A percentile compares a stretch with the other conserved stretches of the same genome.
These are phyloP conservation scores for Isoetes taiwanensis DNA, from an alignment of 75 land plant genomes.

Conservation along the genomic window DNA sequence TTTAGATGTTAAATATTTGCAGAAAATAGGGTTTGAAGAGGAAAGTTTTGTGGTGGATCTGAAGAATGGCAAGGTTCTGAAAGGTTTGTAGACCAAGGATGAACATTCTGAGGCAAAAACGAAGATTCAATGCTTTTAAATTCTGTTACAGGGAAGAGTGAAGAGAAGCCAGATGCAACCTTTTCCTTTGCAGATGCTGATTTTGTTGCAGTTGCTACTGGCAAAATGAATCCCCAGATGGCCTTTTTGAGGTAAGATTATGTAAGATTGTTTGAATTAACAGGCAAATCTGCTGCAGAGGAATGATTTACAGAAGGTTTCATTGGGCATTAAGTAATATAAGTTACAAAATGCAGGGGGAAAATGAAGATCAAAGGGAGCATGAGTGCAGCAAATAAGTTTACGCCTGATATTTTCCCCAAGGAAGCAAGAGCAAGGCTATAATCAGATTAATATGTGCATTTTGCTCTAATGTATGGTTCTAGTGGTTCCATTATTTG, in stretches of 20 bases:
- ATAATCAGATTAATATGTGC: too few relatives aligned
- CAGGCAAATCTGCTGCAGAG: background rate
- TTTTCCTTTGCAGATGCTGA: conserved; percentile 83
- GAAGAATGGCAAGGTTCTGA: conserved; percentile 64
- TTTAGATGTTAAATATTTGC: too few relatives aligned
- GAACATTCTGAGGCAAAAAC: too few relatives aligned
- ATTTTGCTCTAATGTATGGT: too few relatives aligned
- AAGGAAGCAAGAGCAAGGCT: conserved; percentile 85
- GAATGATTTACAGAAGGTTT: conserved; percentile 5
- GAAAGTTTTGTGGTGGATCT: conserved; percentile 68
- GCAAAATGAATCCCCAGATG: conserved; percentile 89
- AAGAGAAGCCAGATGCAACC: conserved; percentile 89
- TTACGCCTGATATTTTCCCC: conserved; percentile 91
- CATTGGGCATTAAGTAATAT: background rate
- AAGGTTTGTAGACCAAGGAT: too few relatives aligned
- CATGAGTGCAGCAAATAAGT: conserved; percentile 82
- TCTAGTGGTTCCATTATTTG: too few relatives aligned
- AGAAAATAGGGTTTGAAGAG: conserved; percentile 85
- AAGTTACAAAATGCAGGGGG: conserved; percentile 40
- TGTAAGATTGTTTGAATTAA: background rate
- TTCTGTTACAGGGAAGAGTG: conserved; percentile 40
- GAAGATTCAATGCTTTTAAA: background rate
- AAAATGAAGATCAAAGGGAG: conserved; percentile 87
- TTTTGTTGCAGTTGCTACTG: conserved; percentile 67
- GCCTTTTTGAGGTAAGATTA: conserved; percentile 76